phyloP scores from a whole-genome alignment of 202 grass and related monocot genomes.

The Carex sylvatica region DNA sequence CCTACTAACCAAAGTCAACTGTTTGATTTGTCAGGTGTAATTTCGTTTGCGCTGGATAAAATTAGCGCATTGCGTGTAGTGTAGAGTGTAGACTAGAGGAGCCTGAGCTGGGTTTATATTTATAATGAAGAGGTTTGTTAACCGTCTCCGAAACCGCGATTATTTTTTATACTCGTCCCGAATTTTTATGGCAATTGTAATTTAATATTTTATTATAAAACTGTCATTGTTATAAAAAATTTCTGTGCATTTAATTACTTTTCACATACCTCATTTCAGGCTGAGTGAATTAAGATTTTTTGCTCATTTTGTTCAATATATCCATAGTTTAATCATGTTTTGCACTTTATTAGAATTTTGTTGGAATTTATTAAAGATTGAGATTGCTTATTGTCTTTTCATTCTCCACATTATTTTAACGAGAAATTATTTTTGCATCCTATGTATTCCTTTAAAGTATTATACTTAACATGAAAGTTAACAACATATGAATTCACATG shows the following conservation, averaged over 20 bases:
- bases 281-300: background rate
- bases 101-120: background rate
- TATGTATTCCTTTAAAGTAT: no score
- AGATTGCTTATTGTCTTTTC: no score
- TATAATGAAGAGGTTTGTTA: background rate
- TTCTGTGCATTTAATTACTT: no score
- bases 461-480: background rate
- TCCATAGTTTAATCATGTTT: background rate
- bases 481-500: no score
- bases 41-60: background rate
- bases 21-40: background rate
- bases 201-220: no score
- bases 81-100: background rate
- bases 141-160: background rate
- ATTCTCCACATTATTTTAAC: no score
- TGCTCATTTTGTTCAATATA: background rate
- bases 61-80: background rate
- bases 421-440: no score
- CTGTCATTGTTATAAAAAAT: no score
- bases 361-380: background rate
- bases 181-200: no score
- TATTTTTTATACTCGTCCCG: background rate
- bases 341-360: background rate
- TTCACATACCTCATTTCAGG: no score
- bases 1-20: background rate